A percentile compares a stretch with the other conserved stretches of the same genome.
phyloP scores from a whole-genome alignment of 2,329 filamentous ascomycete genomes.

The Aspergillus pseudoglaucus region DNA sequence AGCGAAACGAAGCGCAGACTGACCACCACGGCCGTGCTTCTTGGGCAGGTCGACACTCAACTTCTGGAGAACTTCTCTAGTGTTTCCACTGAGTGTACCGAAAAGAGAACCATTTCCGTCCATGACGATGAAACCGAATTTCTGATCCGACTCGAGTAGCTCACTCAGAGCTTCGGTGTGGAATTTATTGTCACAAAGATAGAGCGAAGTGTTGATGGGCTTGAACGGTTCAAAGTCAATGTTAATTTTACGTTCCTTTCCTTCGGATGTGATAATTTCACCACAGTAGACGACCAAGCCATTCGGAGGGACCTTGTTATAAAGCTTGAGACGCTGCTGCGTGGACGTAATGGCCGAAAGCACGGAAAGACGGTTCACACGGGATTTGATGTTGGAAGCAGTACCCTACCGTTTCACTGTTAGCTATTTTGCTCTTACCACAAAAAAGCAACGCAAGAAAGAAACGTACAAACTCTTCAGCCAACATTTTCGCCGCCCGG shows the following conservation, averaged over 20 bases:
- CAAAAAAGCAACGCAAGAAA: neutral
- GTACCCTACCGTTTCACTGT: slow-evolving; percentile 60
- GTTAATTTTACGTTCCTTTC: slow-evolving; percentile 99
- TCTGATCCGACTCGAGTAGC: slow-evolving; percentile 96
- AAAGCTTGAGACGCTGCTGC: slow-evolving; percentile 97
- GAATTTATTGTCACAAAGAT: slow-evolving; percentile 99
- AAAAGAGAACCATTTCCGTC: slow-evolving; percentile 98
- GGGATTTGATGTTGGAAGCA: slow-evolving; percentile 98
- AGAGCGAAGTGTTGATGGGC: slow-evolving; percentile 98
- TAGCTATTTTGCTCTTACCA: slow-evolving; percentile 2
- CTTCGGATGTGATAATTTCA: slow-evolving; percentile 98
- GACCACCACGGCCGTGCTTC: slow-evolving; percentile 99
- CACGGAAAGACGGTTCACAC: slow-evolving; percentile 96
- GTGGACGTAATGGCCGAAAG: slow-evolving; percentile 97
- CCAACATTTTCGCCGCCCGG: slow-evolving; percentile 96
- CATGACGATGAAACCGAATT: slow-evolving; percentile 99
- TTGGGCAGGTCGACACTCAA: slow-evolving; percentile 98
- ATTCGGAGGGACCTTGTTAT: slow-evolving; percentile 98
- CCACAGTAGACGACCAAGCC: slow-evolving; percentile 97
- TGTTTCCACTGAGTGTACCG: slow-evolving; percentile 94
- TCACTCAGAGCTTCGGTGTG: slow-evolving; percentile 96
- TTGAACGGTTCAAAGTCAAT: slow-evolving; percentile 99
- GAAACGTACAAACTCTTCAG: slow-evolving; percentile 89
- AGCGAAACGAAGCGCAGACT: slow-evolving; percentile 97
- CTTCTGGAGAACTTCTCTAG: slow-evolving; percentile 93